Percentiles rank a stretch among this genome's conserved stretches.
phyloP scores from a whole-genome alignment of 352 stramenopile species.

The Globisporangium cystogenes region DNA sequence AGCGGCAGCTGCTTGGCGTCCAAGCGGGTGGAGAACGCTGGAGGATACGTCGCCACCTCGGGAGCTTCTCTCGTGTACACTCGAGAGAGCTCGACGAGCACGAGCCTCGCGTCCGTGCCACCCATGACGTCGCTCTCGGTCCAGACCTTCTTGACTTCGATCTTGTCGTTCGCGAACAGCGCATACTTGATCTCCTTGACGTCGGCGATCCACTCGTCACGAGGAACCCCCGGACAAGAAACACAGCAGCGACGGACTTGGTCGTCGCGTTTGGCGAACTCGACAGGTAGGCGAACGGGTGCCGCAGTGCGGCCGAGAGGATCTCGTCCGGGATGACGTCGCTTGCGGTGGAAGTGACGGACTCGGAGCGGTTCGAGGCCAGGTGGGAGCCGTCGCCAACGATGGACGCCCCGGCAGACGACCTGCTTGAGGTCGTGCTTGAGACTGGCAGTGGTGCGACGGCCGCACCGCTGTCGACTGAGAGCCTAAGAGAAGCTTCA shows the following conservation, averaged over 20 bases:
- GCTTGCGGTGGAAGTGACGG: too few relatives aligned
- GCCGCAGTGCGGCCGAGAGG: background rate
- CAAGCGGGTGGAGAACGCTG: background rate
- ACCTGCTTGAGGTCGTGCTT: too few relatives aligned
- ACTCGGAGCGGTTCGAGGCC: too few relatives aligned
- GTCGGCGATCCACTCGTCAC: background rate
- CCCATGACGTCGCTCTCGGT: background rate
- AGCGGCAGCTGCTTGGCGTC: background rate
- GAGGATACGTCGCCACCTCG: background rate
- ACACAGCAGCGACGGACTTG: background rate
- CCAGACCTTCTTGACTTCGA: background rate
- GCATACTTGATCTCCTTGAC: background rate
- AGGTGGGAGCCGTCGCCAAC: too few relatives aligned
- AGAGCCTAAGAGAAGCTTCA: too few relatives aligned
- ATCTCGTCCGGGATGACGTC: background rate
- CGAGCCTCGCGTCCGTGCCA: background rate
- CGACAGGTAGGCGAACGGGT: background rate
- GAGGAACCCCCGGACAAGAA: background rate
- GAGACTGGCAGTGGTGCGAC: too few relatives aligned
- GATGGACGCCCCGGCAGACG: too few relatives aligned
- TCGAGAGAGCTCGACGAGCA: background rate
- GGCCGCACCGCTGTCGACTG: too few relatives aligned
- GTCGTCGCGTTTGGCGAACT: background rate
- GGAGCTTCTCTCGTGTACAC: background rate
- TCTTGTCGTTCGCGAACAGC: background rate